phyloP scores from a whole-genome alignment of 2,329 filamentous ascomycete genomes.

The Diaporthe sp. region DNA sequence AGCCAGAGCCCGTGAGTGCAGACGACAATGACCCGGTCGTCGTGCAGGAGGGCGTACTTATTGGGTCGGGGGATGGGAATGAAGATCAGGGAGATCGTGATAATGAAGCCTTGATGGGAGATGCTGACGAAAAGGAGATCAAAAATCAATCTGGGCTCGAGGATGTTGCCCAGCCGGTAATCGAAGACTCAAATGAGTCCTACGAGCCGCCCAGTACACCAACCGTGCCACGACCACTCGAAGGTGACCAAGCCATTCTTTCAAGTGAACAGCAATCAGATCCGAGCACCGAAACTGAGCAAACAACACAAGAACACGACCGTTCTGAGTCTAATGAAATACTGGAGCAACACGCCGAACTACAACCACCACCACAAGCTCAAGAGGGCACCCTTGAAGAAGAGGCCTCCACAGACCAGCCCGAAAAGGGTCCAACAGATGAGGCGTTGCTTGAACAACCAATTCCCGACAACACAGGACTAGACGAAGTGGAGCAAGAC shows the following conservation, averaged over 20 bases:
- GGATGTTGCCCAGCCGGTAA: conserved; percentile 1
- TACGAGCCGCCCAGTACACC: neutral
- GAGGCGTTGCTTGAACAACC: neutral
- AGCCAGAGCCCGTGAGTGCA: conserved; percentile 32
- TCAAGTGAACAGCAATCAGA: conserved; percentile 7
- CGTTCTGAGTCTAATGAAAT: neutral
- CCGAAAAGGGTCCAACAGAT: neutral
- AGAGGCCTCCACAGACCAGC: neutral
- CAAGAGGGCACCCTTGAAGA: neutral
- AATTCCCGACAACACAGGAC: neutral
- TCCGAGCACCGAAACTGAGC: neutral
- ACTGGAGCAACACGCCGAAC: neutral
- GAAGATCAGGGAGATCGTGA: conserved; percentile 33
- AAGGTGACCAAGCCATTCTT: neutral
- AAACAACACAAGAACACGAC: neutral
- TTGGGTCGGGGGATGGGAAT: conserved; percentile 29
- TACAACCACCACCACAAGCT: neutral
- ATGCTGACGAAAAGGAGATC: conserved; percentile 34
- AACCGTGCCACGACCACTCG: neutral
- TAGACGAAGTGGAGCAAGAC: neutral
- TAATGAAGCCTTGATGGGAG: conserved; percentile 30
- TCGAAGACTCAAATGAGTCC: neutral
- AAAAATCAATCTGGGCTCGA: neutral
- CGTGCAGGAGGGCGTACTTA: conserved; percentile 30
- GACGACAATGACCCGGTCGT: conserved; percentile 33